Evolutionary conservation across 305 asterid genomes (phyloP).

Genomic region (Solanum hybrid): DNA sequence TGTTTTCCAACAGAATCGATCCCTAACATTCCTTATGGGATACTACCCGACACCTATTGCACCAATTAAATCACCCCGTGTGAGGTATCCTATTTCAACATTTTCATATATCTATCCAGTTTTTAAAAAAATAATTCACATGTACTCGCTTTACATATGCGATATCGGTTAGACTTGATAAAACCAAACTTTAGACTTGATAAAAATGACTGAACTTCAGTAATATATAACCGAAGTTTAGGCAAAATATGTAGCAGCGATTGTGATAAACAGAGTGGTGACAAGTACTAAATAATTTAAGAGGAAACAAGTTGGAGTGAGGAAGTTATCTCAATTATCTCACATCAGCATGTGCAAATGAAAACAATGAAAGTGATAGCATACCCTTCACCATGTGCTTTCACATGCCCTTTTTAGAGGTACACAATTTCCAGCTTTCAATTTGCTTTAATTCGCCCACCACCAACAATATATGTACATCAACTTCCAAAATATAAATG

Average conservation of each 20-base stretch:
- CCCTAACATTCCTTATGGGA: not conserved
- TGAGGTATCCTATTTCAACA: not conserved
- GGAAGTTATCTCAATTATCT: not conserved
- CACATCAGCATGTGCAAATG: constrained; percentile 5
- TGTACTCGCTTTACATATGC: not conserved
- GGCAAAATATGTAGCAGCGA: not conserved
- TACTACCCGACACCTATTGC: too few relatives aligned
- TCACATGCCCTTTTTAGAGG: constrained; percentile 6
- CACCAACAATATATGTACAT: not conserved
- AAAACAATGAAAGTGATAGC: constrained; percentile 2
- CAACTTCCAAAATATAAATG: not conserved
- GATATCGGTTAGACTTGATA: not conserved
- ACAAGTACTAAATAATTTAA: not conserved
- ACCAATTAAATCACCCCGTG: too few relatives aligned
- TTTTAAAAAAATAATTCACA: not conserved
- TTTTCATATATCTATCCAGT: not conserved
- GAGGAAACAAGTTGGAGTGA: not conserved
- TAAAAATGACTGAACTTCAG: not conserved
- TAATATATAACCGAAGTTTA: not conserved
- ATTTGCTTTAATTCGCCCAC: not conserved
- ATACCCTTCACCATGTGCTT: not conserved
- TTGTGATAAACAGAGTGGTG: not conserved
- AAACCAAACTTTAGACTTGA: not conserved
- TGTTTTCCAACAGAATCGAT: not conserved
- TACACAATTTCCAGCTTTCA: not conserved